These are phyloP conservation scores for Graphium sp. DNA, from an alignment of 2,329 filamentous ascomycete genomes.

Conservation along the genomic window DNA sequence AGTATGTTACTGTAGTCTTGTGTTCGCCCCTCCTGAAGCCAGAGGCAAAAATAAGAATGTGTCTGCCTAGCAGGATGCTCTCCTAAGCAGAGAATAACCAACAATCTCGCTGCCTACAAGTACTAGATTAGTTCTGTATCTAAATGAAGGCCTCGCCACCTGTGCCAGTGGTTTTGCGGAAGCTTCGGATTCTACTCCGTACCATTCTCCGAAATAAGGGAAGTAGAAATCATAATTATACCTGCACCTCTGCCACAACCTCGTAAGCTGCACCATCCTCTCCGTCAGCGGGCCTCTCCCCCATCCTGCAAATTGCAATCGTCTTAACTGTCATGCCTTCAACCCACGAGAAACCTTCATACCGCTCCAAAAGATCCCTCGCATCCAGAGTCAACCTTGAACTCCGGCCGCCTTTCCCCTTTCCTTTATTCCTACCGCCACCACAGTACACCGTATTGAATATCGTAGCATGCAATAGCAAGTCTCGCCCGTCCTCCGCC, in stretches of 20 bases:
- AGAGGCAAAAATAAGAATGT: no score
- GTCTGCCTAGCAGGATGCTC: no score
- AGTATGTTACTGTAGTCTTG: no score
- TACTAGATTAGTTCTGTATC: no score
- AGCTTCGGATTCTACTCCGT: no score
- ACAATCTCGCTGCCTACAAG: no score
- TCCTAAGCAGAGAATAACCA: no score
- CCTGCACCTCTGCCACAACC: conserved; percentile 28
- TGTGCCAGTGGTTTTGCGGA: no score
- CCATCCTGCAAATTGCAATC: conserved; percentile 75
- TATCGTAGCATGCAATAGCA: conserved; percentile 72
- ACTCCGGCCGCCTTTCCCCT: conserved; percentile 18
- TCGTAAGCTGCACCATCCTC: conserved; percentile 36
- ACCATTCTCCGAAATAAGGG: no score
- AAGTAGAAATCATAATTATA: conserved; percentile 14
- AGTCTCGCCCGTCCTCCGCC: conserved; percentile 36
- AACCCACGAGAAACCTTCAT: conserved; percentile 55
- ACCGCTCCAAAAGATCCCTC: conserved; percentile 35
- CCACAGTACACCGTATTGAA: conserved; percentile 67
- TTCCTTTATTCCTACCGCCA: conserved; percentile 11
- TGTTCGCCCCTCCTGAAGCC: no score
- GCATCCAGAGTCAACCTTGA: conserved; percentile 39
- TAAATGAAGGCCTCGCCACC: no score
- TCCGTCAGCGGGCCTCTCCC: conserved; percentile 48
- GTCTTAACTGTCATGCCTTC: conserved; percentile 47